A percentile compares a stretch with the other conserved stretches of the same genome.
Evolutionary conservation across 73 alveolate genomes (phyloP).

Genomic region (Paramecium caudatum): DNA sequence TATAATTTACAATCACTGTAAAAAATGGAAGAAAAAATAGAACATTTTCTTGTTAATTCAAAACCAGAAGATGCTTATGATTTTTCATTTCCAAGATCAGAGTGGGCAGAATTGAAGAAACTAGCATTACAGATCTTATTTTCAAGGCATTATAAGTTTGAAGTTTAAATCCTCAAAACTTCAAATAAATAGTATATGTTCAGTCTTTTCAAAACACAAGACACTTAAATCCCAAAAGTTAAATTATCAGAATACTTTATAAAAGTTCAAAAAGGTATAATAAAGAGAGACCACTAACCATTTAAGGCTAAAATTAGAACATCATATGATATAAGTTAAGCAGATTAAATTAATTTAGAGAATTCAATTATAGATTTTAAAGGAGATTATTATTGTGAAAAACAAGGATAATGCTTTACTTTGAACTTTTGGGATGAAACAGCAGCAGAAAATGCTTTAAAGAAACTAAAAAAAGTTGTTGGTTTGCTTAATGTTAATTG

Average conservation of each 20-base stretch:
- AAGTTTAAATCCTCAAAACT: constrained; percentile 59
- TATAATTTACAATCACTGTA: constrained; percentile 55
- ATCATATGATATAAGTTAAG: constrained; percentile 14
- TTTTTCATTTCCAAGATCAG: constrained; percentile 57
- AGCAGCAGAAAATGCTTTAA: constrained; percentile 69
- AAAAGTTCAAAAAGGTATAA: constrained; percentile 71
- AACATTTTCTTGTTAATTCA: constrained; percentile 40
- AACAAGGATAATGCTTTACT: constrained; percentile 31
- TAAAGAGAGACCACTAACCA: constrained; percentile 71
- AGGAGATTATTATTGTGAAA: constrained; percentile 67
- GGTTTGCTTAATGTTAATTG: constrained; percentile 54
- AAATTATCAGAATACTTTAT: constrained; percentile 73
- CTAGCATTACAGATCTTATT: constrained; percentile 58
- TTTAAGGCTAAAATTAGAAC: constrained; percentile 60
- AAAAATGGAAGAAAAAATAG: constrained; percentile 61
- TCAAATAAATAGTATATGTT: constrained; percentile 52
- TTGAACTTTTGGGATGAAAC: constrained; percentile 74
- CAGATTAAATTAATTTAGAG: constrained; percentile 5
- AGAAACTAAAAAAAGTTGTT: constrained; percentile 62
- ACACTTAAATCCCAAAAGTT: constrained; percentile 68
- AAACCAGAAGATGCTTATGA: constrained; percentile 62
- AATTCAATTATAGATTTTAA: constrained; percentile 46
- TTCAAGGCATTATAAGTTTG: constrained; percentile 72
- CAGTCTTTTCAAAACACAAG: constrained; percentile 58
- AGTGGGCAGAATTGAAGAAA: constrained; percentile 64